Base-by-base conservation (phyloP, 257 asterid species). In the Handroanthus guayacan region DNA sequence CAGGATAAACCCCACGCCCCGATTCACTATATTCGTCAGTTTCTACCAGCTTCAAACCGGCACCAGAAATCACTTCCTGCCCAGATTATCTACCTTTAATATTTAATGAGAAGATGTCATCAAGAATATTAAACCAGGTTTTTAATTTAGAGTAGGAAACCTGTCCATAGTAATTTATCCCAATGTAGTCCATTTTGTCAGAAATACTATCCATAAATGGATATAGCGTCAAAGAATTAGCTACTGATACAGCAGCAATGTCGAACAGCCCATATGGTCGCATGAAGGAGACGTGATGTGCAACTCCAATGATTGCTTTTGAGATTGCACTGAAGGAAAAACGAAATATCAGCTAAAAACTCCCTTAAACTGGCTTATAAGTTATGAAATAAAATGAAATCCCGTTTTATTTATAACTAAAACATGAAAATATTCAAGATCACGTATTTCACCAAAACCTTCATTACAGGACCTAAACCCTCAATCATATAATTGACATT, bases 1-100 rank as follows among this genome's bases (percentile, higher is more conserved):
- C 99, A 1, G 99, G 99, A 83, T 95, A 95, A 55, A 95, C 88
- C 72, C 98, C 99, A 73, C 99, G 98, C 18, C 99, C 99, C 13
- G 99, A 92, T 91, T 95, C 99, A 75, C 99, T 95, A 72, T 95
- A 95, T 77, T 95, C 99, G 47, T 90, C 99, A 12, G 81, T 86
- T 74, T 95, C 94, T 16, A 87, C 94, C 61, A 91, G 89, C 86
- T 95, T 95, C 85, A 95, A 80, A 77, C 96, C 98, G 52, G 94
- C 79, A 65, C 98, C 97, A 74, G 75, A 87, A 72, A 95, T 41
- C 62, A 89, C 95, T 87, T 95, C 99, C 98, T 94, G 95, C 75
- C 62, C 81, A 66, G 81, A 54, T 62, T 79, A 78, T 62, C 37
- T n/a, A n/a, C n/a, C n/a, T 44, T 72, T 37, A 63, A 55, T 17